These are phyloP conservation scores for Friedmanniomyces endolithicus DNA, from an alignment of 495 filamentous ascomycete species.

Conservation along the genomic window DNA sequence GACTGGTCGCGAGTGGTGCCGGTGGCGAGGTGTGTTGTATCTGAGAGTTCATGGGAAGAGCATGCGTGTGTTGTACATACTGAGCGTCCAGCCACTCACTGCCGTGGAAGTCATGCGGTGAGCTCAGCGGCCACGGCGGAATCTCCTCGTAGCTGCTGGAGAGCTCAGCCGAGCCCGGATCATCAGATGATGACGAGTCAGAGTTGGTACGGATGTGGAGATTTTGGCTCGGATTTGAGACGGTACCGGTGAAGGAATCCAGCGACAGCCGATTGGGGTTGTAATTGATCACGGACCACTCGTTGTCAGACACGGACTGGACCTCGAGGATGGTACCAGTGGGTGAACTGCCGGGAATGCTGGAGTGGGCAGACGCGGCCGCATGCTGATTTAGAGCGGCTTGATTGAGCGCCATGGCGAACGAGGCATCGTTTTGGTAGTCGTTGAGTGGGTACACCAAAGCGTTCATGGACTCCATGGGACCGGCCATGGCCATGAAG, in stretches of 20 bases:
- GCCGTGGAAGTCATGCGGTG: conserved; percentile 36
- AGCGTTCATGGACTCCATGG: conserved; percentile 49
- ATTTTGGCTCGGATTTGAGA: conserved; percentile 78
- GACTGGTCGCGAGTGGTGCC: conserved; percentile 44
- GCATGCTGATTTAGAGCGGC: conserved; percentile 14
- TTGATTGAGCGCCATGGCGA: conserved; percentile 17
- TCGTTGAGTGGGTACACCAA: conserved; percentile 51
- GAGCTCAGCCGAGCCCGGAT: conserved; percentile 41
- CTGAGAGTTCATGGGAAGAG: conserved; percentile 18
- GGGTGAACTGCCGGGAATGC: conserved; percentile 60
- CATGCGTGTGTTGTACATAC: conserved; percentile 22
- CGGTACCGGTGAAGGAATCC: conserved; percentile 45
- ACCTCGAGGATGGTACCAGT: conserved; percentile 74
- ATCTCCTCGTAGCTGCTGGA: conserved; percentile 76
- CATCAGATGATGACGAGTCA: conserved; percentile 67
- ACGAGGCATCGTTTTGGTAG: conserved; percentile 38
- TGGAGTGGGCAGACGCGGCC: conserved; percentile 18
- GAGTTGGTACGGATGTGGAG: conserved; percentile 75
- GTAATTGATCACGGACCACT: conserved; percentile 42
- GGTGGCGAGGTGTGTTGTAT: conserved; percentile 36
- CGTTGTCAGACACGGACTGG: conserved; percentile 71
- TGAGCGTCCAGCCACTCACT: conserved; percentile 22
- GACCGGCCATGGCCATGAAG: conserved; percentile 54
- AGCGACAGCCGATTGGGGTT: conserved; percentile 42
- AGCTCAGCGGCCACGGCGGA: conserved; percentile 52